Base-by-base conservation (phyloP, 306 rosid species). In the Mimosa pudica region DNA sequence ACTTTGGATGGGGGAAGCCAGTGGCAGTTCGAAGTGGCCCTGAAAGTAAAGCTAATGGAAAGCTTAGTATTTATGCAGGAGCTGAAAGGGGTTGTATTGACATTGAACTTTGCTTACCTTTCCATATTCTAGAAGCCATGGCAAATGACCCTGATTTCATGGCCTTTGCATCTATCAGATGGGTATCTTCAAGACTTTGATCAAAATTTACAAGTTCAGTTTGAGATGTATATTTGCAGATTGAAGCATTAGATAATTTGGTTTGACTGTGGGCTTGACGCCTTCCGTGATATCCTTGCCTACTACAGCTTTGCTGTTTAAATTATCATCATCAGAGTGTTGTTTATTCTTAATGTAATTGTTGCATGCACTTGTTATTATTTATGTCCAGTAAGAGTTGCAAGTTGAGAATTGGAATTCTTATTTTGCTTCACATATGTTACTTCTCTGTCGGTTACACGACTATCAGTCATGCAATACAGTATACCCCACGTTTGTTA, bases 1-100 rank as follows among this genome's bases (percentile, higher is more conserved):
- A 84, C 41, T 84, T 80, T 10, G 84, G 87, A 3, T 80, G 77
- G 84, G 84, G 87, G 51, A 71, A 52, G 68, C 73, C 73, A 5
- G 55, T 84, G 7, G 82, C 57, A 2, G 80, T 77, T 33, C 70
- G 80, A 54, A 80, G 77, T 13, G 82, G 84, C 7, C 7, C 38
- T 0, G 80, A 47, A 13, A 77, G 81, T 10, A 84, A 84, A 45
- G n/a, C 41, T 36, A 4, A 66, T 11, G 85, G 85, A 4, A 77
- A 80, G 58, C 32, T 81, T 16, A 77, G 77, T 3, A 55, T 67
- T 0, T 84, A 42, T 42, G 10, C 38, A 0, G 85, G 87, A 30
- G 73, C 11, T 1, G 82, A 84, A 49, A 74, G 68, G 9, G 84
- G 84, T 2, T 67, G 85, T 16, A 73, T 84, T 30, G 82, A 77